Evolutionary conservation across 2,329 filamentous ascomycete species (phyloP), one percentile per base, ranked within the genome.

Genomic region (Aciculosporium take): DNA sequence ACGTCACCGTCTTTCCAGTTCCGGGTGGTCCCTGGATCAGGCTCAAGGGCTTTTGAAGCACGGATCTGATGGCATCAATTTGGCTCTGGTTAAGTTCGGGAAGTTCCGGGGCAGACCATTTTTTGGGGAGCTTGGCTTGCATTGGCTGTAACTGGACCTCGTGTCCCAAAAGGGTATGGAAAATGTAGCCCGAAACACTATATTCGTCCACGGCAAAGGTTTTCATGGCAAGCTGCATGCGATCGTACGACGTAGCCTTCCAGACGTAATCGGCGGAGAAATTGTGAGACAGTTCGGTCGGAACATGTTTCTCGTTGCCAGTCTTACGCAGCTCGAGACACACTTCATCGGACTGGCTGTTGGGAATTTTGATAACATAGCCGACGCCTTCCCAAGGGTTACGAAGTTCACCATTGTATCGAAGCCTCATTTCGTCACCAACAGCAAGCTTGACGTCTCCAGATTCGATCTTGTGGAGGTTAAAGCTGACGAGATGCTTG

Each of bases 211-310:
- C 79, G 5, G 91, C 91, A 58, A 98, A 98, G 0, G 86, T 96
- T 71, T 95, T 96, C 89, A 98, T 96, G 41, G 91, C 93, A 50
- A 88, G 78, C 61, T 98, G 91, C 91, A 98, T 98, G 48, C 91
- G 88, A 56, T 98, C 91, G 58, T 98, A 98, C 0, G 89, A 96
- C 0, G 93, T 98, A 12, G 93, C 91, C 60, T 98, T 98, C 91
- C 91, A 98, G 42, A 98, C 91, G 56, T 98, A 98, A 60, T 98
- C 91, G 49, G 89, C 91, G 13, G 87, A 94, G 64, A 98, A 98
- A 61, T 95, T 94, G 64, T 94, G 86, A 0, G 89, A 94, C 61
- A 89, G 91, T 55, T 98, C 89, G 0, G 86, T 94, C 0, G 91
- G 91, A 1, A 96, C 85, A 23, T 83, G 85, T 63, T 96, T 96